Evolutionary conservation across 2,329 filamentous ascomycete species (phyloP).

Genomic region (Venturia effusa): DNA sequence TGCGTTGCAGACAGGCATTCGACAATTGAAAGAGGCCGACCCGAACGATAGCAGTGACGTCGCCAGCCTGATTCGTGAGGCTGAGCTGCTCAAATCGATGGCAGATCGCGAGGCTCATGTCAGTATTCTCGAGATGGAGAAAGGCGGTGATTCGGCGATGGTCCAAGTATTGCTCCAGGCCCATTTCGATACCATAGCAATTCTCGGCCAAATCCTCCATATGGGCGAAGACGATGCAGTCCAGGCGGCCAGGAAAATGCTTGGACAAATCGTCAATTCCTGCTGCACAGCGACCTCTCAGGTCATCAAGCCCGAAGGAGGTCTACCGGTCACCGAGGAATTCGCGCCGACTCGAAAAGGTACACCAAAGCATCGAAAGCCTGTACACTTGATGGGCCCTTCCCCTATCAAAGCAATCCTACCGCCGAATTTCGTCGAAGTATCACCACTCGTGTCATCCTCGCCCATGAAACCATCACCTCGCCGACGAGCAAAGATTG

Average conservation of each 20-base stretch:
- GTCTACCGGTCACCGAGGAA: constrained; percentile 47
- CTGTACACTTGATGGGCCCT: constrained; percentile 34
- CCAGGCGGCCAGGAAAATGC: constrained; percentile 62
- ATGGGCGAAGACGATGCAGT: constrained; percentile 81
- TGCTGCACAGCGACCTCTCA: constrained; percentile 67
- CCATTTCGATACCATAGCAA: constrained; percentile 83
- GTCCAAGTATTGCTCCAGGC: constrained; percentile 78
- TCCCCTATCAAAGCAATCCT: constrained; percentile 34
- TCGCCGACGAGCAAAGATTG: constrained; percentile 57
- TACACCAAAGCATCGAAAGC: constrained; percentile 63
- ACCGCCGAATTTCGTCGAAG: constrained; percentile 19
- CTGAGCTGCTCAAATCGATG: constrained; percentile 72
- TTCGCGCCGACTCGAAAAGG: constrained; percentile 61
- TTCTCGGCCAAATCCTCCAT: constrained; percentile 67
- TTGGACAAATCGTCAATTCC: constrained; percentile 66
- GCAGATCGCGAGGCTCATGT: constrained; percentile 70
- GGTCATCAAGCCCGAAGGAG: constrained; percentile 82
- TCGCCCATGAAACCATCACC: constrained; percentile 71
- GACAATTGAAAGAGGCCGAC: constrained; percentile 65
- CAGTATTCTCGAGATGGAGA: constrained; percentile 75
- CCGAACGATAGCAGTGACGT: constrained; percentile 56
- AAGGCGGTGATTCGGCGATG: constrained; percentile 62
- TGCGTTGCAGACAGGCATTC: constrained; percentile 73
- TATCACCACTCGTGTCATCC: constrained; percentile 29
- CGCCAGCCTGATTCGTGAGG: constrained; percentile 65